These are phyloP conservation scores for Gremmenia infestans DNA, from an alignment of 2,329 filamentous ascomycete species.

Conservation along the genomic window DNA sequence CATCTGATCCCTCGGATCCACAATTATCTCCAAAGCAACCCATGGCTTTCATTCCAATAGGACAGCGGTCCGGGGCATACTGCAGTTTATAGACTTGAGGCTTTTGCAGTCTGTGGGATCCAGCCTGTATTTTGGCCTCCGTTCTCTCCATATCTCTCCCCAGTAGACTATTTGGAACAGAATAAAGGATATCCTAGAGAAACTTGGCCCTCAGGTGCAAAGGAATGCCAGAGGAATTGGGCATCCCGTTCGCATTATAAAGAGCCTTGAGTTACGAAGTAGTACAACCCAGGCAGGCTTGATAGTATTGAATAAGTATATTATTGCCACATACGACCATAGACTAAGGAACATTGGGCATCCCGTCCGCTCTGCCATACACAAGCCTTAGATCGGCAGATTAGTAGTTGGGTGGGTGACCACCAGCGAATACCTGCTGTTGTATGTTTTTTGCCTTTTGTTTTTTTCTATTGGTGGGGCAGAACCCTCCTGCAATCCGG, in stretches of 20 bases:
- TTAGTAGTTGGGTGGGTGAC: too few relatives aligned
- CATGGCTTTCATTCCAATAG: neutral
- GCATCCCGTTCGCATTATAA: neutral
- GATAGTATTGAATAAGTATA: too few relatives aligned
- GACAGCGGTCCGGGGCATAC: neutral
- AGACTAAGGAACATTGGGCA: too few relatives aligned
- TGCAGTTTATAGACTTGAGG: neutral
- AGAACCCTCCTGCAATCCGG: too few relatives aligned
- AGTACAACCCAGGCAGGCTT: too few relatives aligned
- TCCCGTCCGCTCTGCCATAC: too few relatives aligned
- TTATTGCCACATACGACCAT: too few relatives aligned
- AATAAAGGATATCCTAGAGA: constrained; percentile 6
- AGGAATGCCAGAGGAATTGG: constrained; percentile 1
- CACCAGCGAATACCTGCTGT: too few relatives aligned
- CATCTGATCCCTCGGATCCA: neutral
- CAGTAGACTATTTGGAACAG: neutral
- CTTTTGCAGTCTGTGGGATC: neutral
- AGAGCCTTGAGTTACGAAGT: too few relatives aligned
- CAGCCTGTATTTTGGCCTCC: constrained; percentile 2
- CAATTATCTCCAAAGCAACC: neutral
- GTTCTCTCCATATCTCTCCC: constrained; percentile 2
- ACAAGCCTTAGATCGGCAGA: too few relatives aligned
- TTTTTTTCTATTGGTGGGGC: too few relatives aligned
- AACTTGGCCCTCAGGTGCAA: neutral
- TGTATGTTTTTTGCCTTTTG: too few relatives aligned